Evolutionary conservation across 345 rosid genomes (phyloP).

Genomic region (Syzygium oleosum): DNA sequence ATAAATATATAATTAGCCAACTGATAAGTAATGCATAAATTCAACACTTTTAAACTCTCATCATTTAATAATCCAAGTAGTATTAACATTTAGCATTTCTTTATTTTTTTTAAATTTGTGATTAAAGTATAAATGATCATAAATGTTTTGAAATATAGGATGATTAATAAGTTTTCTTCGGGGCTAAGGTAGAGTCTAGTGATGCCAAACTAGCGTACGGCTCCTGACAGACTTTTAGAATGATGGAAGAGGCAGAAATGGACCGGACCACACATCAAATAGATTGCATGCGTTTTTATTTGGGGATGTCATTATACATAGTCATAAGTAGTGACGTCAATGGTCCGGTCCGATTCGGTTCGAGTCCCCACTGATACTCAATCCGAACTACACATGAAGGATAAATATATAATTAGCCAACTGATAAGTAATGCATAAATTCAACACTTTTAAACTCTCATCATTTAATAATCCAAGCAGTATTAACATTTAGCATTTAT

Average conservation of each 20-base stretch:
- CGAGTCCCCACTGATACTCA: neutral
- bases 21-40: neutral
- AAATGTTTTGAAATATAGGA: neutral
- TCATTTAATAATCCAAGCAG: neutral
- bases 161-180: neutral
- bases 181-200: neutral
- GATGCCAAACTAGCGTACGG: neutral
- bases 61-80: neutral
- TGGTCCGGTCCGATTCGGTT: accelerated
- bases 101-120: too few relatives aligned
- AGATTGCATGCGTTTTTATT: neutral
- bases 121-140: neutral
- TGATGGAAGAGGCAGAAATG: too few relatives aligned
- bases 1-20: too few relatives aligned
- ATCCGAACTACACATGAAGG: neutral
- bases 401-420: too few relatives aligned
- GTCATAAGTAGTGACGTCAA: neutral
- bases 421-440: accelerated
- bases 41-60: neutral
- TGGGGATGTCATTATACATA: neutral
- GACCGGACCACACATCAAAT: too few relatives aligned
- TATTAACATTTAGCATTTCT: neutral
- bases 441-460: neutral
- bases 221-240: too few relatives aligned
- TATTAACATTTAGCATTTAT: neutral